Evolutionary conservation across 371 early-diverging fungal genomes (phyloP).

Genomic region (Rhizopus stolonifer): DNA sequence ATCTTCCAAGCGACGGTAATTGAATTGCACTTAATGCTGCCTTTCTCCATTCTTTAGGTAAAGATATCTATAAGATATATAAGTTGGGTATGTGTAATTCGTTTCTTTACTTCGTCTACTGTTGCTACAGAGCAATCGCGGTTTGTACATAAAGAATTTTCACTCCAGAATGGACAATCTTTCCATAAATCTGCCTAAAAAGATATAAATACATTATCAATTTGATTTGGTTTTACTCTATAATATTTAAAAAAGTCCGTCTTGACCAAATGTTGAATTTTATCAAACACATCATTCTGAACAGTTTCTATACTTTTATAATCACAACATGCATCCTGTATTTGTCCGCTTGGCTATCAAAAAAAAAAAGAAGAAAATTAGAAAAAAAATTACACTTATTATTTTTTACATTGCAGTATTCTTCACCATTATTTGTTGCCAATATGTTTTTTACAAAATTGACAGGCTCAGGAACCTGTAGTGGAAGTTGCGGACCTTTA

Average conservation of each 20-base stretch:
- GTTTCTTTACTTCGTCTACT: constrained; percentile 63
- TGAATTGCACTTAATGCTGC: constrained; percentile 56
- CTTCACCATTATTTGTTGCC: constrained; percentile 17
- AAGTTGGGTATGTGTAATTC: background rate
- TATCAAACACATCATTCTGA: constrained; percentile 64
- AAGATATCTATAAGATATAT: constrained; percentile 13
- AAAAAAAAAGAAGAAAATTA: background rate
- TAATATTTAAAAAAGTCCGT: constrained; percentile 89
- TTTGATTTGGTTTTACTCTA: constrained; percentile 53
- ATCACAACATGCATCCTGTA: constrained; percentile 83
- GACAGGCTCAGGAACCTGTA: constrained; percentile 35
- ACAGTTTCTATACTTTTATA: constrained; percentile 77
- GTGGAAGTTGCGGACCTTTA: constrained; percentile 21
- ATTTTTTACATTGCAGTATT: constrained; percentile 47
- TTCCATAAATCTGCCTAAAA: constrained; percentile 82
- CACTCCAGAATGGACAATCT: constrained; percentile 92
- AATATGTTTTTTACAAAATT: constrained; percentile 39
- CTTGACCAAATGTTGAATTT: constrained; percentile 70
- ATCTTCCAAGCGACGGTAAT: constrained; percentile 37
- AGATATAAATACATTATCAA: background rate
- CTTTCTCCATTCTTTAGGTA: constrained; percentile 56
- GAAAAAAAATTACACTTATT: background rate
- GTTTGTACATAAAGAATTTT: constrained; percentile 80
- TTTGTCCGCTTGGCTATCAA: constrained; percentile 67
- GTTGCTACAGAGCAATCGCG: constrained; percentile 87